phyloP scores from a whole-genome alignment of 2,329 filamentous ascomycete species.

The Chaetomium sp. region DNA sequence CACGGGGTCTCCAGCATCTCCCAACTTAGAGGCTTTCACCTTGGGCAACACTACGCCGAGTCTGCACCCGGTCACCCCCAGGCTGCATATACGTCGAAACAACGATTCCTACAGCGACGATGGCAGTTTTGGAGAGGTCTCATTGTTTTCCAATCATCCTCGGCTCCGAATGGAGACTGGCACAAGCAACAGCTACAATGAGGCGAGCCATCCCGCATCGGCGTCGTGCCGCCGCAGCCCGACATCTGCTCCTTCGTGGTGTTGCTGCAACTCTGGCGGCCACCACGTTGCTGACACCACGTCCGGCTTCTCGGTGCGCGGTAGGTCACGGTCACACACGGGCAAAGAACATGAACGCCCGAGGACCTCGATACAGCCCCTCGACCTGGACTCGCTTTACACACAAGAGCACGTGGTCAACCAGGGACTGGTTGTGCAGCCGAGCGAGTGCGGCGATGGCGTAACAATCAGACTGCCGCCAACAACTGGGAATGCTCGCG shows the following conservation, averaged over 20 bases:
- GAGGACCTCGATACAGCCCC: not conserved
- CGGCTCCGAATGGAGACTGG: not conserved
- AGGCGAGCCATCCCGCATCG: not conserved
- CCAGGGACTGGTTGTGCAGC: not conserved
- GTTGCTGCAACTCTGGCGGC: not conserved
- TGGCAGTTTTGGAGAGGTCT: not conserved
- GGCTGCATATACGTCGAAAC: not conserved
- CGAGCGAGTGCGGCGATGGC: not conserved
- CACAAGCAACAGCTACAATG: not conserved
- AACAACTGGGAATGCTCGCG: not conserved
- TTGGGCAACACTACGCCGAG: not conserved
- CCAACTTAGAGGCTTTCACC: not conserved
- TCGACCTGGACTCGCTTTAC: not conserved
- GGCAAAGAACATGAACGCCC: not conserved
- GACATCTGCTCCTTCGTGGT: not conserved
- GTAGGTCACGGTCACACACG: not conserved
- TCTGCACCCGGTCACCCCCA: not conserved
- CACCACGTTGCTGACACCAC: not conserved
- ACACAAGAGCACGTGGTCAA: not conserved
- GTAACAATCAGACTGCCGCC: not conserved
- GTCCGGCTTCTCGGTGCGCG: not conserved
- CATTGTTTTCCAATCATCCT: not conserved
- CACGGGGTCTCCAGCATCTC: not conserved
- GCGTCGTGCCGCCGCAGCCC: not conserved
- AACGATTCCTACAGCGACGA: not conserved